Conservation (phyloP, 306 rosid genomes). For the Canavalia gladiata region DNA sequence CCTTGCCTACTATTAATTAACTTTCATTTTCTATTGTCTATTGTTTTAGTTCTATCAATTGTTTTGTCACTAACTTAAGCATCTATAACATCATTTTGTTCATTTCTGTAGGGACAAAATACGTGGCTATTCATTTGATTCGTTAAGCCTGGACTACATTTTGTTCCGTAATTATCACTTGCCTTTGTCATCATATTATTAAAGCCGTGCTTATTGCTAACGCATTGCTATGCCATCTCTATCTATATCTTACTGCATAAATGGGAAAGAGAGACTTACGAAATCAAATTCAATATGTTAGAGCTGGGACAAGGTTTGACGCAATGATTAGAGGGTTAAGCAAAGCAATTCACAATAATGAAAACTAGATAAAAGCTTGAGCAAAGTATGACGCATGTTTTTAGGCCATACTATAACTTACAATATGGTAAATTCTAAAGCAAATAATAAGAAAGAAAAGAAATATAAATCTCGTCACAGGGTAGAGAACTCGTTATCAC, state of each 20-base stretch:
- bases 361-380: conserved; percentile 8
- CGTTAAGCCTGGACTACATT: background rate
- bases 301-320: background rate
- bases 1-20: conserved; percentile 23
- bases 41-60: conserved; percentile 5
- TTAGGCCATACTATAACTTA: background rate
- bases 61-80: conserved; percentile 19
- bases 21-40: conserved; percentile 37
- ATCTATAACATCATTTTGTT: conserved; percentile 39
- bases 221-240: background rate
- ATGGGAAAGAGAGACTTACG: background rate
- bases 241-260: background rate
- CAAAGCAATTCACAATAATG: background rate
- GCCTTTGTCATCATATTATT: conserved; percentile 19
- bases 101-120: conserved; percentile 33
- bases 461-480: background rate
- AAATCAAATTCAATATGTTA: conserved; percentile 6
- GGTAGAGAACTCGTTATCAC: background rate
- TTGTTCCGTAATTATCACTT: conserved; percentile 28
- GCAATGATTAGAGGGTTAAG: conserved; percentile 3
- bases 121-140: conserved; percentile 13
- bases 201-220: conserved; percentile 22
- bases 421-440: background rate
- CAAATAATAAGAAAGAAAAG: background rate
- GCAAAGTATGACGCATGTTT: background rate